phyloP scores from a whole-genome alignment of 345 rosid species.

The Ricinus communis region DNA sequence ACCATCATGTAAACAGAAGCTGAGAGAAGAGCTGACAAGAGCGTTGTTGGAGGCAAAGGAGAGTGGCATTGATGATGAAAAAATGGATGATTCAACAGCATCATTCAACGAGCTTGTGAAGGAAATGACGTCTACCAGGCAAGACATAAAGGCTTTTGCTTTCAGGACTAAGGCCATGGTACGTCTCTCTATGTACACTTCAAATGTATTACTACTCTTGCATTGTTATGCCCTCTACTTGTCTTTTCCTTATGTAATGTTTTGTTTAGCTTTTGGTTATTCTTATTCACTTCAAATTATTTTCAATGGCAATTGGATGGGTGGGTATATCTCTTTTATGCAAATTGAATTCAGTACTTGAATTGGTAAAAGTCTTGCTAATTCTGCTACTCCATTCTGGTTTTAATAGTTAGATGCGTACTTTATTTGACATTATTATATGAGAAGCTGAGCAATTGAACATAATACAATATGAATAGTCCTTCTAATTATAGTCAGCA shows the following conservation, averaged over 20 bases:
- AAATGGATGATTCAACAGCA: constrained; percentile 42
- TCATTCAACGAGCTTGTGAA: constrained; percentile 75
- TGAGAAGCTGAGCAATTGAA: background rate
- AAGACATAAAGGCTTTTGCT: constrained; percentile 76
- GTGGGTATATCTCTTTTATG: background rate
- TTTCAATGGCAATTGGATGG: background rate
- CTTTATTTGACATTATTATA: background rate
- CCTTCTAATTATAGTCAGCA: background rate
- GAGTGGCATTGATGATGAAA: constrained; percentile 32
- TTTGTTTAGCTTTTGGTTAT: background rate
- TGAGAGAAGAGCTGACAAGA: constrained; percentile 73
- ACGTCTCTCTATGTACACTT: constrained; percentile 9
- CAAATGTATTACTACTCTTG: background rate
- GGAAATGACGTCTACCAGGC: constrained; percentile 57
- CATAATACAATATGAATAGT: background rate
- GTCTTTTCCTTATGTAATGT: background rate
- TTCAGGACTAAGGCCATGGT: constrained; percentile 81
- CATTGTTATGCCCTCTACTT: background rate
- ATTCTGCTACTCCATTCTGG: background rate
- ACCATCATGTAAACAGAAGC: constrained; percentile 34
- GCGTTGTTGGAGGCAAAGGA: constrained; percentile 69
- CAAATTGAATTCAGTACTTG: background rate
- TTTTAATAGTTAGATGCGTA: background rate
- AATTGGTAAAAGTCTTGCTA: background rate
- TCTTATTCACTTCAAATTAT: background rate